A percentile compares a stretch with the other conserved stretches of the same genome.
These are phyloP conservation scores for Hygrophila difformis DNA, from an alignment of 257 asterid species.

Conservation along the genomic window DNA sequence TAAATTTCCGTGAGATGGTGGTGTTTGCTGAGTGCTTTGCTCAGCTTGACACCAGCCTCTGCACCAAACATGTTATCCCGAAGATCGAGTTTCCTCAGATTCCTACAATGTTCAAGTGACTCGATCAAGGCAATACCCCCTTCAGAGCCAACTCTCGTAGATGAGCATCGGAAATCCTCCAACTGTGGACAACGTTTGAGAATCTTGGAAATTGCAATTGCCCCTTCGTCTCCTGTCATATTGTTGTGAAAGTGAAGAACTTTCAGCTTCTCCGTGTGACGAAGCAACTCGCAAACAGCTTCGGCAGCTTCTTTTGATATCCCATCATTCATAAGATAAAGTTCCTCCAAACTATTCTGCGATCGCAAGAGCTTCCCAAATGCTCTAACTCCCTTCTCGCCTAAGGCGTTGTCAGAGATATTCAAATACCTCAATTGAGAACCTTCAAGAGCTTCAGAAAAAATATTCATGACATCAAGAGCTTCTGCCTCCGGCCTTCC, in stretches of 20 bases:
- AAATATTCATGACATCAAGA: constrained; percentile 86
- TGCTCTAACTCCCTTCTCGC: constrained; percentile 93
- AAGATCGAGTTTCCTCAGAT: constrained; percentile 80
- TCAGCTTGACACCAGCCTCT: constrained; percentile 69
- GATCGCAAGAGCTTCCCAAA: constrained; percentile 72
- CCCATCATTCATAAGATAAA: constrained; percentile 82
- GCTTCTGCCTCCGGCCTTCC: constrained; percentile 95
- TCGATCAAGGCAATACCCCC: constrained; percentile 83
- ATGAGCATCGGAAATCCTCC: constrained; percentile 91
- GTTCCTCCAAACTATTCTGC: constrained; percentile 68
- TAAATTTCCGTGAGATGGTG: constrained; percentile 54
- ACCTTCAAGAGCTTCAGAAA: constrained; percentile 85
- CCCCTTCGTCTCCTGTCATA: constrained; percentile 98
- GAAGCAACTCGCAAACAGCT: constrained; percentile 78
- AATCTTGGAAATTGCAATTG: constrained; percentile 62
- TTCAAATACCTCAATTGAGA: constrained; percentile 65
- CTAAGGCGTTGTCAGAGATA: constrained; percentile 88
- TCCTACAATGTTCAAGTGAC: constrained; percentile 57
- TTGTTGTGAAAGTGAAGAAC: constrained; percentile 89
- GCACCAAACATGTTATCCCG: constrained; percentile 91
- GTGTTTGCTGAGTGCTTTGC: constrained; percentile 47
- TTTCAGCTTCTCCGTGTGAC: constrained; percentile 57
- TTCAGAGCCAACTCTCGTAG: constrained; percentile 77
- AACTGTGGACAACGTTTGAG: constrained; percentile 60
- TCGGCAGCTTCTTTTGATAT: constrained; percentile 93